Evolutionary conservation across 2,329 filamentous ascomycete species (phyloP).

Genomic region (Arachnomyces sp.): DNA sequence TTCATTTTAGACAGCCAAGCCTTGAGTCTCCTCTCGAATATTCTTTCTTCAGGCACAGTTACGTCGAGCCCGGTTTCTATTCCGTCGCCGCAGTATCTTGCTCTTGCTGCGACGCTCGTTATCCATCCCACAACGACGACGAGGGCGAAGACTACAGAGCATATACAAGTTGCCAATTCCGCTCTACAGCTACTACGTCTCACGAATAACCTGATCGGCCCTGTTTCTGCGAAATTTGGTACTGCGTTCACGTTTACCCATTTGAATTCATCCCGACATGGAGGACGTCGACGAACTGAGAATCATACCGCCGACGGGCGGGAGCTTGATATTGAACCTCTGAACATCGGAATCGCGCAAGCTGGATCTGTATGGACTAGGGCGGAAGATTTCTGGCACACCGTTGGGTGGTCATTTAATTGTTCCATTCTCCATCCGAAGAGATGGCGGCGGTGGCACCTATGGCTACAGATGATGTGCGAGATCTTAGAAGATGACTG

Average conservation of each 20-base stretch:
- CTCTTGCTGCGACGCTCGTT: conserved; percentile 71
- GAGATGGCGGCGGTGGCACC: conserved; percentile 74
- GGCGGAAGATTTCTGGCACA: conserved; percentile 83
- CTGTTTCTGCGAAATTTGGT: conserved; percentile 61
- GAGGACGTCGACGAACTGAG: conserved; percentile 19
- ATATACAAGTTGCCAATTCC: conserved; percentile 55
- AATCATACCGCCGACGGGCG: conserved; percentile 31
- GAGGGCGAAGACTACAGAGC: conserved; percentile 55
- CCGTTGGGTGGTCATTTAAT: conserved; percentile 87
- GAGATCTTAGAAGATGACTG: conserved; percentile 40
- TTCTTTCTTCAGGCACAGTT: conserved; percentile 25
- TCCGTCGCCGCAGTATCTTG: conserved; percentile 65
- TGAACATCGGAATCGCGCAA: conserved; percentile 56
- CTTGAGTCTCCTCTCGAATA: conserved; percentile 54
- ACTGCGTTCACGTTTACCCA: conserved; percentile 63
- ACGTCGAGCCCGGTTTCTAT: conserved; percentile 48
- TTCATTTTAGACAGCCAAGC: conserved; percentile 45
- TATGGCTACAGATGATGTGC: conserved; percentile 68
- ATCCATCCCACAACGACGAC: conserved; percentile 76
- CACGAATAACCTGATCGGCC: conserved; percentile 58
- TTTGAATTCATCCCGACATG: conserved; percentile 26
- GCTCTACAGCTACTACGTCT: conserved; percentile 65
- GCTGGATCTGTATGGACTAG: conserved; percentile 62
- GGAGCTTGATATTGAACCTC: conserved; percentile 43
- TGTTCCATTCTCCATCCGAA: conserved; percentile 67